These are phyloP conservation scores for Crithidia acanthocephali DNA, from an alignment of 208 protist species.

Conservation along the genomic window DNA sequence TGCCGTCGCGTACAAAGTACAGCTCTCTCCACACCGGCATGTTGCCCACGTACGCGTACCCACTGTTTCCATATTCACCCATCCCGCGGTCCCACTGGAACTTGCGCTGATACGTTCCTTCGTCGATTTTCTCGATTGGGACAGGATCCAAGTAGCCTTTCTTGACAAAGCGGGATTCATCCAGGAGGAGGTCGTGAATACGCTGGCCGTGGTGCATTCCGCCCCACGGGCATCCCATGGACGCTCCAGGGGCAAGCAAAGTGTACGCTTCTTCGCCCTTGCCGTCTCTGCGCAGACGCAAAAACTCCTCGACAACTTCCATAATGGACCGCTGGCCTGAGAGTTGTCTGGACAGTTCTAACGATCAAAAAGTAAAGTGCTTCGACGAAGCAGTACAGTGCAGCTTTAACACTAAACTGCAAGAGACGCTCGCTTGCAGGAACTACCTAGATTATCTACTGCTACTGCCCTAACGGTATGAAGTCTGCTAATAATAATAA, in stretches of 20 bases:
- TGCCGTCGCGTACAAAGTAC: conserved; percentile 83
- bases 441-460: no score
- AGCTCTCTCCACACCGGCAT: conserved; percentile 82
- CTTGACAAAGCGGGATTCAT: conserved; percentile 76
- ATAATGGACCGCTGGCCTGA: conserved; percentile 22
- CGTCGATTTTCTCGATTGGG: conserved; percentile 83
- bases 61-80: conserved; percentile 74
- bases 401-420: no score
- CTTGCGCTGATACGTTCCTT: conserved; percentile 86
- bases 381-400: neutral
- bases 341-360: neutral
- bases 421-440: no score
- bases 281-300: conserved; percentile 70
- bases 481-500: no score
- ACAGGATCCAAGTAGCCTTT: conserved; percentile 82
- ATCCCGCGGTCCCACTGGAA: conserved; percentile 89
- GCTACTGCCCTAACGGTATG: no score
- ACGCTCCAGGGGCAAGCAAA: conserved; percentile 76
- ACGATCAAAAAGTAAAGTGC: neutral
- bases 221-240: conserved; percentile 88
- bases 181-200: conserved; percentile 61
- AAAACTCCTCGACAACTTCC: conserved; percentile 86
- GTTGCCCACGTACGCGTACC: conserved; percentile 49
- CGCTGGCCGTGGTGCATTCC: conserved; percentile 84
- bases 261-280: conserved; percentile 79